Base-by-base conservation (phyloP, 176 grass and related monocot genomes). In the Oryza officinalis region DNA sequence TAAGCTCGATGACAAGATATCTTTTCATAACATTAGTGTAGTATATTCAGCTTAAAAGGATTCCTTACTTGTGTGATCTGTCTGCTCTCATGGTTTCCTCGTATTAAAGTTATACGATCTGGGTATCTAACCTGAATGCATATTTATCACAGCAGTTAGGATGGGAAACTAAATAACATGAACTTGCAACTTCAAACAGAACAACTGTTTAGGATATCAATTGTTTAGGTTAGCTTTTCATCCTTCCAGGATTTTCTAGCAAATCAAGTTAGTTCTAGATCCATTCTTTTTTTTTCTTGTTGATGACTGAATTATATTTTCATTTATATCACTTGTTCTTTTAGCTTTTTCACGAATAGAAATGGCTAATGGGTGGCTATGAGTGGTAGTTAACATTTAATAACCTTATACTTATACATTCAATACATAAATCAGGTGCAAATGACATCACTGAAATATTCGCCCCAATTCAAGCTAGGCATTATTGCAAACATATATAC, bases 51-150 rank as follows among this genome's bases (percentile, higher is more conserved):
- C 23, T 81, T 80, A 8, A 32, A 83, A 71, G 83, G 69, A 65
- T 22, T 41, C 73, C 70, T 80, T 44, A 99, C 96, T 90, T 99
- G 96, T 50, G 96, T 99, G 64, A 99, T 99, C 87, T 99, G 96
- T 22, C 96, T 87, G 83, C 96, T 99, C 88, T 99, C 96, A 47
- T 99, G 96, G 65, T 99, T 99, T 88, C 96, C 96, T 81, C 96
- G 87, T 86, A 99, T 99, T 75, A 99, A 80, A 75, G 96, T 99
- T 84, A 99, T 99, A 69, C 96, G 93, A 83, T 99, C 96, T 85
- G 96, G 96, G 80, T 92, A 99, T 70, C 96, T 93, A 80, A 99
- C 96, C 96, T 99, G 88, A 23, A 80, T 31, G 87, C 14, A 80
- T 80, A 84, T 76, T 49, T 27, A 80, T 33, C 20, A 61, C 37